Evolutionary conservation across 2,329 filamentous ascomycete species (phyloP), one percentile per base, ranked within the genome.

Genomic region (Zelopaecilomyces penicillatus): DNA sequence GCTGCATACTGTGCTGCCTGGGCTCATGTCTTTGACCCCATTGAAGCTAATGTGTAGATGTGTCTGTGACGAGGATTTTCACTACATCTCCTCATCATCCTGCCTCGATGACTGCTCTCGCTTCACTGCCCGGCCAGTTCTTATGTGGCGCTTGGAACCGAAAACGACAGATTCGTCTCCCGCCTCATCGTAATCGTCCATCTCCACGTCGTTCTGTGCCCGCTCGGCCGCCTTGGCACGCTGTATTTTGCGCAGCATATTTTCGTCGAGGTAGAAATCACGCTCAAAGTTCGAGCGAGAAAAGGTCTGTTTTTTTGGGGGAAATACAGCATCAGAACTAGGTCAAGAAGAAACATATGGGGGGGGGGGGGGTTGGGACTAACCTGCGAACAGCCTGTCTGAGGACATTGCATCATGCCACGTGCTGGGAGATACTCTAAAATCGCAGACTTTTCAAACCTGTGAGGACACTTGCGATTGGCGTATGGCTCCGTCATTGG

Each of bases 381-480:
- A 63, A 80, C 77, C 66, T 75, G 66, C 40, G 69, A 66, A 58
- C 85, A 89, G 1, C 84, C 83, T 3, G 74, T 65, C 46, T 80
- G 73, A 0, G 84, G 84, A 58, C 85, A 89, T 43, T 74, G 68
- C 1, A 76, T 67, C 41, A 60, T 44, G 52, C 64, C 42, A 41
- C 55, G 47, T 52, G 56, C 44, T 71, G 71, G 59, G 69, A 82
- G 37, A 48, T 68, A 68, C n/a, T 78, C 73, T 27, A 76, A 46
- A 34, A 90, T 82, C 1, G 78, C 77, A 1, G 60, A 56, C 60
- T 78, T 82, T 57, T 90, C 83, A 57, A 87, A 90, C 0, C 76
- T 81, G 60, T 90, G 85, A 44, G 76, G 80, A 67, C 85, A 90
- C 51, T 77, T 76, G 10, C 59, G 66, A 54, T 78, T 85, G 44